Evolutionary conservation across 495 filamentous ascomycete genomes (phyloP).

Genomic region (Tirmania nivea): DNA sequence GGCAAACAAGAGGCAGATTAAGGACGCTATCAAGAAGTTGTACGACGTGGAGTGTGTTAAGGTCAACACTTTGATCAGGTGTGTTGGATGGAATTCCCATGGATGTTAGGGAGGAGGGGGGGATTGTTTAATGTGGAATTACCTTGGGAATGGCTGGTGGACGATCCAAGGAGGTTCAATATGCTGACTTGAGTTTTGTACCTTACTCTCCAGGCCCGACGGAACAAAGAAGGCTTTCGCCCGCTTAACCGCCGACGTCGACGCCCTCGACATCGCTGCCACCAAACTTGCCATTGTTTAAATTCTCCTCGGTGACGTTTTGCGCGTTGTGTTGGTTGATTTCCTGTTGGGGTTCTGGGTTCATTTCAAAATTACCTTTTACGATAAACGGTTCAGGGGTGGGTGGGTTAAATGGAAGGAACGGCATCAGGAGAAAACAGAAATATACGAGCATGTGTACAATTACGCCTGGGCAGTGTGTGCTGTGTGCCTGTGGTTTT

Average conservation of each 20-base stretch:
- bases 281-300: constrained; percentile 98
- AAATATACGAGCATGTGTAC: neutral
- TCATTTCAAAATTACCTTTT: neutral
- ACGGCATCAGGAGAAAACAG: neutral
- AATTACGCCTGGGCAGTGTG: neutral
- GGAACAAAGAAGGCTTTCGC: constrained; percentile 97
- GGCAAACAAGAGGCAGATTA: constrained; percentile 99
- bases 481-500: too few species aligned
- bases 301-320: constrained; percentile 10
- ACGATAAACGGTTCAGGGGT: neutral
- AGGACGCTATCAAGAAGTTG: constrained; percentile 92
- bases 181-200: constrained; percentile 1
- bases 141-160: neutral
- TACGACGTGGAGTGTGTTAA: constrained; percentile 96
- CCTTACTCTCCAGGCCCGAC: constrained; percentile 42
- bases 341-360: neutral
- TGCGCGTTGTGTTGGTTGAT: neutral
- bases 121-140: too few species aligned
- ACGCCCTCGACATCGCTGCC: constrained; percentile 96
- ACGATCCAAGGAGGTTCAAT: neutral
- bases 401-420: neutral
- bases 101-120: neutral
- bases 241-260: constrained; percentile 82
- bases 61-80: constrained; percentile 98
- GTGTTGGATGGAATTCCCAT: constrained; percentile 14